phyloP scores from a whole-genome alignment of 2,329 filamentous ascomycete genomes.

The Trichophyton verrucosum region DNA sequence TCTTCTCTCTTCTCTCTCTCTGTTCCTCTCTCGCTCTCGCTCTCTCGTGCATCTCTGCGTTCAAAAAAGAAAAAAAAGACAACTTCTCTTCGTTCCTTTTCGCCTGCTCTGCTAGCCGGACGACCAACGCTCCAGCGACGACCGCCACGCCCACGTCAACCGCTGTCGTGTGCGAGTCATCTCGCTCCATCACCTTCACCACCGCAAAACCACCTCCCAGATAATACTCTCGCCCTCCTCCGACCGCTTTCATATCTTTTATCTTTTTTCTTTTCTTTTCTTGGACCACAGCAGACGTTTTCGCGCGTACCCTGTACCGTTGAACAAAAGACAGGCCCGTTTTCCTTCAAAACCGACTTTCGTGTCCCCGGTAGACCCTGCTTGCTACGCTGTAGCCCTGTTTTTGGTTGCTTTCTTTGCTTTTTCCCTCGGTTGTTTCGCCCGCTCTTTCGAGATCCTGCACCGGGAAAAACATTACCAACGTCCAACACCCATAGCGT shows the following conservation, averaged over 20 bases:
- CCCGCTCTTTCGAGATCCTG: slow-evolving; percentile 9
- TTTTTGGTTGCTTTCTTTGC: not conserved
- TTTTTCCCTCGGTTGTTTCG: slow-evolving; percentile 6
- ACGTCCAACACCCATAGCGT: not conserved
- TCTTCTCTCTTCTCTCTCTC: slow-evolving; percentile 3
- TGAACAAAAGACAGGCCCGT: not conserved
- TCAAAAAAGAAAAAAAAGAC: not conserved
- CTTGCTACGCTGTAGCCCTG: not conserved
- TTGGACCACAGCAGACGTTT: not conserved
- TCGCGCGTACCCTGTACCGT: not conserved
- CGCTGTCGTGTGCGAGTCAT: slow-evolving; percentile 16
- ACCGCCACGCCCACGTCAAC: slow-evolving; percentile 5
- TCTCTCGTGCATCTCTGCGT: slow-evolving; percentile 2
- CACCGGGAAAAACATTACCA: not conserved
- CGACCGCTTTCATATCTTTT: not conserved
- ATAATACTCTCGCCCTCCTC: not conserved
- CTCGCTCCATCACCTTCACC: not conserved
- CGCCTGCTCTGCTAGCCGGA: slow-evolving; percentile 3
- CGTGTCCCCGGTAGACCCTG: not conserved
- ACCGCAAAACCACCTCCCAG: not conserved
- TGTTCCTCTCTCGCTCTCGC: slow-evolving; percentile 3
- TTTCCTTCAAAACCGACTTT: not conserved
- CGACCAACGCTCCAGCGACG: not conserved
- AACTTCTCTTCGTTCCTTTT: slow-evolving; percentile 5
- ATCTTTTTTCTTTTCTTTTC: not conserved